Conservation (phyloP, 2,329 filamentous ascomycete genomes). For the Corynespora cassiicola region DNA sequence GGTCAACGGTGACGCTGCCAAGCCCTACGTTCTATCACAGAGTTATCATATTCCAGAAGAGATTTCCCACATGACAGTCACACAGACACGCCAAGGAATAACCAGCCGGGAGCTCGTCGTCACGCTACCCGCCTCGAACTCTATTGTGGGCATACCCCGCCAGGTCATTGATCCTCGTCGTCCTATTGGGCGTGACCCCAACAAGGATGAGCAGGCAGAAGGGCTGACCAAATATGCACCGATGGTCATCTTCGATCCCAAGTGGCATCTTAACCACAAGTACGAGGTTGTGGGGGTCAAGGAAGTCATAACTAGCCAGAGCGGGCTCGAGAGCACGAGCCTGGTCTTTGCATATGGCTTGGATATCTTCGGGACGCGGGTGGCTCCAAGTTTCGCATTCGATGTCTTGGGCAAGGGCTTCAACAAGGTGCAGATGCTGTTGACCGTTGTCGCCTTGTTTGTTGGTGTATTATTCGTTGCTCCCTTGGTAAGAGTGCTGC, state of each 20-base stretch:
- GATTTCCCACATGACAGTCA: conserved; percentile 81
- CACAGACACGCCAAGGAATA: conserved; percentile 91
- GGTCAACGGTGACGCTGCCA: conserved; percentile 59
- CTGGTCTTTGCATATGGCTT: conserved; percentile 86
- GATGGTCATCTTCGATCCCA: conserved; percentile 81
- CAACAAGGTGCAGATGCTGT: conserved; percentile 84
- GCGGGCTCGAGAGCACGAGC: conserved; percentile 88
- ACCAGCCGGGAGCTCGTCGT: conserved; percentile 82
- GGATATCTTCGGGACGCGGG: conserved; percentile 85
- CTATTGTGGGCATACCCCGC: conserved; percentile 81
- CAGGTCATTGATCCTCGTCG: conserved; percentile 83
- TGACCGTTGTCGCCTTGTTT: conserved; percentile 81
- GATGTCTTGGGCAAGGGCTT: conserved; percentile 94
- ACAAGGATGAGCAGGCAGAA: conserved; percentile 79
- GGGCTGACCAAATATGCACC: conserved; percentile 80
- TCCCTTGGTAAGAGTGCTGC: conserved; percentile 71
- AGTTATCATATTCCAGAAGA: conserved; percentile 80
- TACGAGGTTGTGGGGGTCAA: conserved; percentile 80
- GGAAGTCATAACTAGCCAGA: conserved; percentile 75
- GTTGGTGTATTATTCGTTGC: conserved; percentile 78
- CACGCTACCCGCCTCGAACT: conserved; percentile 73
- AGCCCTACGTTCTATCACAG: conserved; percentile 80
- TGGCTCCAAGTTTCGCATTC: conserved; percentile 88
- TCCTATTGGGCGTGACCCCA: conserved; percentile 84
- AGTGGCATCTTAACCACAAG: conserved; percentile 79